Conservation (phyloP, 225 moss, liverwort and hornwort genomes). For the Antitrichia curtipendula region DNA sequence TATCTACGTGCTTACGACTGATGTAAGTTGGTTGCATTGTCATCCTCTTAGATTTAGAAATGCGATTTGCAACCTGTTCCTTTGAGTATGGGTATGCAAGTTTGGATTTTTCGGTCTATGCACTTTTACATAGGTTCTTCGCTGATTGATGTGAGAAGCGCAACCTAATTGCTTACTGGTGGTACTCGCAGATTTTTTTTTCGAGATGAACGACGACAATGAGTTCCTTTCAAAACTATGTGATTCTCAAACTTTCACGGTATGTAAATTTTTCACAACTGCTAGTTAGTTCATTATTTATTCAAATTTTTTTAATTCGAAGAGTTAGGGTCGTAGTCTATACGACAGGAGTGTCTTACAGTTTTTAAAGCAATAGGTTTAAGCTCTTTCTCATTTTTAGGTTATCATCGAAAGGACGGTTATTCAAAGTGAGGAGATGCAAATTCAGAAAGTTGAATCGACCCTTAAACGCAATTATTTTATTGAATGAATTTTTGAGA, state of each 20-base stretch:
- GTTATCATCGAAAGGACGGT: neutral
- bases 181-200: slow-evolving; percentile 66
- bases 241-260: slow-evolving; percentile 71
- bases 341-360: neutral
- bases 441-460: neutral
- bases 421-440: neutral
- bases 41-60: neutral
- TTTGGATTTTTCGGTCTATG: neutral
- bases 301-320: neutral
- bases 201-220: slow-evolving; percentile 94
- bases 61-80: neutral
- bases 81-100: neutral
- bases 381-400: neutral
- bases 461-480: neutral
- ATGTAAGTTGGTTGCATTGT: neutral
- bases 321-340: neutral
- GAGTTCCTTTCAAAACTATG: slow-evolving; percentile 71
- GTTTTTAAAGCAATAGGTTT: neutral
- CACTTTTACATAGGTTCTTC: neutral
- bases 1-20: neutral
- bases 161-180: neutral
- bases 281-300: neutral
- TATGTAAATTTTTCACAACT: slow-evolving; percentile 7
- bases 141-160: neutral
- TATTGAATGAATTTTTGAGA: neutral